These are phyloP conservation scores for Eucalyptus polybractea DNA, from an alignment of 345 rosid genomes.

Conservation along the genomic window DNA sequence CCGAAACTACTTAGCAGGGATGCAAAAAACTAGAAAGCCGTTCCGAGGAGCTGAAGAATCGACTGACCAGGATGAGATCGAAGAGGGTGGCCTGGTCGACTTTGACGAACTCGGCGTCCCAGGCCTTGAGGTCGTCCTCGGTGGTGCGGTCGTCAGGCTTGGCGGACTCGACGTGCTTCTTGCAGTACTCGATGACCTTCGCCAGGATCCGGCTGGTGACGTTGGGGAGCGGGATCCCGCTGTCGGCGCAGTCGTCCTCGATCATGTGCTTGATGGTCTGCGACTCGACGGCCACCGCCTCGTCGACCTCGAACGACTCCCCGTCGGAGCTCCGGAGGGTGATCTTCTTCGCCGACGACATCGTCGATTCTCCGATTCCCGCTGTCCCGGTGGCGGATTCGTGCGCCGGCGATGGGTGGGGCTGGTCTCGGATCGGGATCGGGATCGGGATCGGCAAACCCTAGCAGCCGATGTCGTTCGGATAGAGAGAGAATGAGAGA, in stretches of 20 bases:
- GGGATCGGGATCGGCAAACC: background rate
- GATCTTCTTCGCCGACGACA: background rate
- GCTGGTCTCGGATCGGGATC: background rate
- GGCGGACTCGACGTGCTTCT: background rate
- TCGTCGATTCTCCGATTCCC: background rate
- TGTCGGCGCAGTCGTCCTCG: background rate
- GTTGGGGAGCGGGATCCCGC: background rate
- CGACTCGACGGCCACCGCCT: background rate
- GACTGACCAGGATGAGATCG: background rate
- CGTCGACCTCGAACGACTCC: background rate
- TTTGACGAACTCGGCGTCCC: background rate
- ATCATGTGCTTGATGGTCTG: background rate
- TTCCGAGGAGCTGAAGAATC: background rate
- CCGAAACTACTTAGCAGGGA: background rate
- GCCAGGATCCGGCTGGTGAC: background rate
- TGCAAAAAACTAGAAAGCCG: background rate
- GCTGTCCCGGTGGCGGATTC: background rate
- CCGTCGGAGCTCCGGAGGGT: background rate
- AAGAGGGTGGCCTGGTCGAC: background rate
- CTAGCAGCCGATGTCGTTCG: background rate
- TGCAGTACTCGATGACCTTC: background rate
- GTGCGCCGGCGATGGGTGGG: background rate
- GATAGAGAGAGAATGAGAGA: background rate
- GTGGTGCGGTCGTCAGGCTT: background rate
- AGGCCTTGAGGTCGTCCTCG: background rate